Evolutionary conservation across 2,329 filamentous ascomycete genomes (phyloP).

Genomic region (Phialophora chinensis): DNA sequence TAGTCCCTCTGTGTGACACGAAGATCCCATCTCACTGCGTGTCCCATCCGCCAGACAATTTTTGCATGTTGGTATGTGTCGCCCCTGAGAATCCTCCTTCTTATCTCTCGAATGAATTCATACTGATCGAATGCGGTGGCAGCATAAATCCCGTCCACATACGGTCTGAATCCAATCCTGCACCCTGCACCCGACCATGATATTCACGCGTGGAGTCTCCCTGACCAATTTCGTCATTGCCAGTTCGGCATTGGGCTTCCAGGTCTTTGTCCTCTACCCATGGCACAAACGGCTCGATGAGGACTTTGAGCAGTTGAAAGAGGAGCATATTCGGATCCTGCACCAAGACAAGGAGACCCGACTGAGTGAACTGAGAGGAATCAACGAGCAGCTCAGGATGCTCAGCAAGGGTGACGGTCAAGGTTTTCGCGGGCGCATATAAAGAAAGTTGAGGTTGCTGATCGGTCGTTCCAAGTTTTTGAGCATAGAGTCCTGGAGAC

Average conservation of each 20-base stretch:
- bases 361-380: conserved; percentile 27
- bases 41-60: neutral
- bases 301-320: conserved; percentile 65
- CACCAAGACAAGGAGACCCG: conserved; percentile 36
- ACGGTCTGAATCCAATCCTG: neutral
- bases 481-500: conserved; percentile 1
- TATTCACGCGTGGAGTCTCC: conserved; percentile 60
- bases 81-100: neutral
- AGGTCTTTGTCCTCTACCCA: conserved; percentile 72
- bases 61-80: neutral
- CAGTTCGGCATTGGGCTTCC: conserved; percentile 68
- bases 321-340: conserved; percentile 57
- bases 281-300: conserved; percentile 71
- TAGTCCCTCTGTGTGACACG: neutral
- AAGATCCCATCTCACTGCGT: neutral
- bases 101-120: neutral
- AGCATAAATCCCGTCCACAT: neutral
- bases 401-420: neutral
- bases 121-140: neutral
- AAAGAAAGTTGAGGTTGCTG: neutral
- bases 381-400: conserved; percentile 28
- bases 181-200: conserved; percentile 42
- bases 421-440: neutral
- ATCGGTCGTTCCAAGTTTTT: neutral
- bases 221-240: conserved; percentile 71